Percentiles rank a stretch among this genome's conserved stretches.
These are phyloP conservation scores for Phytophthora rubi DNA, from an alignment of 352 stramenopile species.

Conservation along the genomic window DNA sequence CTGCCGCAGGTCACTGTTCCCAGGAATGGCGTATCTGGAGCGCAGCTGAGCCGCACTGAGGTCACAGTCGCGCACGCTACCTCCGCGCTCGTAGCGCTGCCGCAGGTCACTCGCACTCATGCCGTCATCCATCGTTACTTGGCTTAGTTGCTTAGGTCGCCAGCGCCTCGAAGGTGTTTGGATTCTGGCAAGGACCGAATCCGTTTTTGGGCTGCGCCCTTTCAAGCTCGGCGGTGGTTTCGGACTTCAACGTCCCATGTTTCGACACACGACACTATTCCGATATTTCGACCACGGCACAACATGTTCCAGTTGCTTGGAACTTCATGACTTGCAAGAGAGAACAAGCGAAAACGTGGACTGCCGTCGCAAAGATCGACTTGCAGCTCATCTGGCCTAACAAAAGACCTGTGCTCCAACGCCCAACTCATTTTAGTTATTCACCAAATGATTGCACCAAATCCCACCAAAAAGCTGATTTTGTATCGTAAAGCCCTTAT, in stretches of 20 bases:
- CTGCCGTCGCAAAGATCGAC: too few relatives aligned
- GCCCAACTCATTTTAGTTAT: too few relatives aligned
- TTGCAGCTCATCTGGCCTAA: too few relatives aligned
- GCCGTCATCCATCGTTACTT: constrained; percentile 55
- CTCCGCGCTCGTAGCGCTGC: constrained; percentile 75
- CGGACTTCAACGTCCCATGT: not conserved
- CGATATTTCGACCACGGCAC: too few relatives aligned
- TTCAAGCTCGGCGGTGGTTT: constrained; percentile 18
- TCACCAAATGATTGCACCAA: too few relatives aligned
- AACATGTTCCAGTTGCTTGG: too few relatives aligned
- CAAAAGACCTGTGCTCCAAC: too few relatives aligned
- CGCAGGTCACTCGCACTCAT: constrained; percentile 74
- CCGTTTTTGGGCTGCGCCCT: constrained; percentile 21
- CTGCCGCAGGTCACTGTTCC: constrained; percentile 77
- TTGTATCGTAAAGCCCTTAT: too few relatives aligned
- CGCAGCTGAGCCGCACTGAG: constrained; percentile 80
- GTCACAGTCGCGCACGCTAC: constrained; percentile 76
- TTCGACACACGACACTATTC: not conserved
- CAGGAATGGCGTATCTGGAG: constrained; percentile 79
- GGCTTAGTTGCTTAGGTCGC: constrained; percentile 4
- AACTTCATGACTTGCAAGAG: too few relatives aligned
- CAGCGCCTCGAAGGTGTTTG: constrained; percentile 3
- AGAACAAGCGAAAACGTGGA: too few relatives aligned
- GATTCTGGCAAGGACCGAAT: not conserved
- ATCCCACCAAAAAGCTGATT: too few relatives aligned